Conservation (phyloP, 1,284 basidiomycete genomes). For the Boletus semigastroideus region DNA sequence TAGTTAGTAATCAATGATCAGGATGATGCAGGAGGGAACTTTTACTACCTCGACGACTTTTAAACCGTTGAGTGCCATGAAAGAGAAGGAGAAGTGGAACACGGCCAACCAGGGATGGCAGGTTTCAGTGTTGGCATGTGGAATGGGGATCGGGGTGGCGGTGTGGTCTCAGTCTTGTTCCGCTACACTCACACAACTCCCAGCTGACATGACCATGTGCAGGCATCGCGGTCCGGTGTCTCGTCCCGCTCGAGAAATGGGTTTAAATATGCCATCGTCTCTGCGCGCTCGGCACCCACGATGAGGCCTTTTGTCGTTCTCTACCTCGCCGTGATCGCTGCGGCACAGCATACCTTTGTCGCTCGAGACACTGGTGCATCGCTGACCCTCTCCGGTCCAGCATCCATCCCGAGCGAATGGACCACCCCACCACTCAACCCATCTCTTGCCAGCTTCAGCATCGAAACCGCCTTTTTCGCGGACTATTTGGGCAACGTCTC, state of each 20-base stretch:
- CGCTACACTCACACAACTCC: too few species aligned
- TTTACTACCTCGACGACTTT: constrained; percentile 55
- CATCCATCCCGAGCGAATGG: constrained; percentile 39
- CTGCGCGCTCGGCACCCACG: not conserved
- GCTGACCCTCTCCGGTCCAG: constrained; percentile 40
- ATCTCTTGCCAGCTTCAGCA: constrained; percentile 49
- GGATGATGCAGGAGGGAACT: not conserved
- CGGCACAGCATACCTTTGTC: constrained; percentile 5
- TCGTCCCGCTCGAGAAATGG: not conserved
- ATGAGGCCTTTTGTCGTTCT: constrained; percentile 12
- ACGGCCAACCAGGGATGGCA: not conserved
- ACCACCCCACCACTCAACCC: constrained; percentile 44
- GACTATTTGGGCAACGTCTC: constrained; percentile 45
- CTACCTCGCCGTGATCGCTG: constrained; percentile 8
- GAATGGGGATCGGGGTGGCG: not conserved
- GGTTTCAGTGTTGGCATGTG: constrained; percentile 13
- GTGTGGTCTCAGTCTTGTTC: too few species aligned
- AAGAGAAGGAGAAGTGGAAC: not conserved
- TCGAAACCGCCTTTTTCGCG: constrained; percentile 52
- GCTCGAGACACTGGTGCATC: constrained; percentile 2
- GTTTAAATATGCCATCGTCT: not conserved
- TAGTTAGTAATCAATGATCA: constrained; percentile 2
- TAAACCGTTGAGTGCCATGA: constrained; percentile 52
- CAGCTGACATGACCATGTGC: too few species aligned
- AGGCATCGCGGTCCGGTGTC: too few species aligned